Conservation (phyloP, 2,329 filamentous ascomycete species). For the Blastomyces emzantsi region DNA sequence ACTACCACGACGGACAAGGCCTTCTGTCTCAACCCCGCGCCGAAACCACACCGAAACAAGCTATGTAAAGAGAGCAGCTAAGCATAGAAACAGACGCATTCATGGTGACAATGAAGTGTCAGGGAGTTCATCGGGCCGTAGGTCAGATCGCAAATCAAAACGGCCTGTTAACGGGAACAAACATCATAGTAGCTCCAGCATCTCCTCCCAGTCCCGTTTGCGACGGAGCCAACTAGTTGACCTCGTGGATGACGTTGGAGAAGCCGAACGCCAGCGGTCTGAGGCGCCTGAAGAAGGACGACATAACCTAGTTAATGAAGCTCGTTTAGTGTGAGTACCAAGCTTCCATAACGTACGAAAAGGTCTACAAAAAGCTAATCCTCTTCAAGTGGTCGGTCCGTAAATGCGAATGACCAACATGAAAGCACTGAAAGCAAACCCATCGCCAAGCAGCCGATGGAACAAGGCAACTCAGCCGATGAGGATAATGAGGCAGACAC, state of each 20-base stretch:
- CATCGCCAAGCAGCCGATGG: neutral
- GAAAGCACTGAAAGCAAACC: neutral
- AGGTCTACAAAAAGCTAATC: neutral
- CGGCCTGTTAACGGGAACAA: slow-evolving; percentile 30
- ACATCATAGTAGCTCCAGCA: slow-evolving; percentile 28
- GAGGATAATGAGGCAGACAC: slow-evolving; percentile 16
- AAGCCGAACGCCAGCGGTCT: slow-evolving; percentile 54
- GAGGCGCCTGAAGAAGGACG: slow-evolving; percentile 54
- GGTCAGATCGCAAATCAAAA: slow-evolving; percentile 8
- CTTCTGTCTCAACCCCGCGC: slow-evolving; percentile 46
- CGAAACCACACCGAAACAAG: slow-evolving; percentile 29
- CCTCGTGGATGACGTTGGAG: slow-evolving; percentile 57
- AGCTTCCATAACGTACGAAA: neutral
- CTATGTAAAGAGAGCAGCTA: slow-evolving; percentile 32
- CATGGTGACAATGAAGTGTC: slow-evolving; percentile 19
- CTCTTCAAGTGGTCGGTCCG: neutral
- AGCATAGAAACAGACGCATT: slow-evolving; percentile 28
- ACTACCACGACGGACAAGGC: slow-evolving; percentile 47
- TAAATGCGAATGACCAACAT: neutral
- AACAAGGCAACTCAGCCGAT: slow-evolving; percentile 1
- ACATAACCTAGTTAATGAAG: slow-evolving; percentile 48
- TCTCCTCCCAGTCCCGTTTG: slow-evolving; percentile 48
- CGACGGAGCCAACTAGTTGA: slow-evolving; percentile 53
- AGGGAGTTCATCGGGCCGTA: slow-evolving; percentile 9
- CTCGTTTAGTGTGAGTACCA: slow-evolving; percentile 16